phyloP scores from a whole-genome alignment of 495 filamentous ascomycete species.

The Penicillium herquei region DNA sequence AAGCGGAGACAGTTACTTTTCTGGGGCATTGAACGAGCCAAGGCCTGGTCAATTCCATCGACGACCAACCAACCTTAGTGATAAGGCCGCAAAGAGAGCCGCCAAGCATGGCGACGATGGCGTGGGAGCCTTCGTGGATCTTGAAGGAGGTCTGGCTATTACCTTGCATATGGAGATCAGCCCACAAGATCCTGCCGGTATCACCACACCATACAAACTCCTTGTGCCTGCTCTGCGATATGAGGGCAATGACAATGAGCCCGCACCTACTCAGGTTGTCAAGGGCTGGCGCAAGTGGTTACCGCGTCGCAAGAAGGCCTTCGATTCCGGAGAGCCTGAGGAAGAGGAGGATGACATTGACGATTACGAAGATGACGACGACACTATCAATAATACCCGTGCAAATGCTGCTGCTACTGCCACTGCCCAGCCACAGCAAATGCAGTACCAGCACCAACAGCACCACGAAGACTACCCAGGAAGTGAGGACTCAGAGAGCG shows the following conservation, averaged over 20 bases:
- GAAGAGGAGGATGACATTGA: conserved; percentile 10
- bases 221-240: conserved; percentile 74
- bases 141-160: conserved; percentile 79
- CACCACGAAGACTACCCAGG: conserved; percentile 26
- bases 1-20: conserved; percentile 42
- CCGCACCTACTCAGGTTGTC: conserved; percentile 31
- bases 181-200: conserved; percentile 80
- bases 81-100: conserved; percentile 52
- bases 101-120: conserved; percentile 41
- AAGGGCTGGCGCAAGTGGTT: conserved; percentile 48
- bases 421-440: background rate
- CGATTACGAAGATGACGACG: conserved; percentile 29
- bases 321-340: conserved; percentile 1
- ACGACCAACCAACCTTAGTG: conserved; percentile 65
- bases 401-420: conserved; percentile 21
- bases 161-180: conserved; percentile 84
- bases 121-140: conserved; percentile 52
- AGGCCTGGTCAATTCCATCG: conserved; percentile 62
- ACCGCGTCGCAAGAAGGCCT: conserved; percentile 24
- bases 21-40: conserved; percentile 16
- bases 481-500: conserved; percentile 21
- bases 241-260: conserved; percentile 45
- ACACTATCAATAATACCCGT: conserved; percentile 27
- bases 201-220: conserved; percentile 81
- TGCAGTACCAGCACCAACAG: background rate